Evolutionary conservation across 106 monocot species (phyloP).

Genomic region (Gastrodia elata): DNA sequence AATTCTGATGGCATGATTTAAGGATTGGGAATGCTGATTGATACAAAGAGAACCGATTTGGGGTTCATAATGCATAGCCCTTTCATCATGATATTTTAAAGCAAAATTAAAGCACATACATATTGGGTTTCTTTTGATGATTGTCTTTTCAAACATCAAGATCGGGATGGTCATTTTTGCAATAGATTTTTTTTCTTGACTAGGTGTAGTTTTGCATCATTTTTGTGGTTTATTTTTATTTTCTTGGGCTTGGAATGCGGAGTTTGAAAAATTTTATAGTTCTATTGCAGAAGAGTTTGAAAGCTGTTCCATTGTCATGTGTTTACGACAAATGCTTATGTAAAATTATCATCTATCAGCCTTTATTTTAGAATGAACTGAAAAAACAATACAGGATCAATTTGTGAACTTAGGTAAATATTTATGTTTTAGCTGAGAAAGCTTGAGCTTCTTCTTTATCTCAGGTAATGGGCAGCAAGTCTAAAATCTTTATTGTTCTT

Average conservation of each 20-base stretch:
- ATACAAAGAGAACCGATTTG: too few relatives aligned
- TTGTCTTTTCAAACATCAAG: too few relatives aligned
- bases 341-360: not conserved
- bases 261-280: not conserved
- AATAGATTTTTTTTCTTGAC: too few relatives aligned
- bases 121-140: too few relatives aligned
- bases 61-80: too few relatives aligned
- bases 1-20: too few relatives aligned
- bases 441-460: not conserved
- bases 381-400: not conserved
- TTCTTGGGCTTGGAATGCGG: not conserved
- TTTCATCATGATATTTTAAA: too few relatives aligned
- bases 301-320: not conserved
- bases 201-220: too few relatives aligned
- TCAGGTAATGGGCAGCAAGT: constrained; percentile 95
- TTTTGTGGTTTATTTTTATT: too few relatives aligned
- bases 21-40: too few relatives aligned
- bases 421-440: not conserved
- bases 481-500: constrained; percentile 80
- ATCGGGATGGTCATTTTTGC: too few relatives aligned
- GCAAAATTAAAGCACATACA: too few relatives aligned
- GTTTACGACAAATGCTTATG: not conserved
- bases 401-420: not conserved
- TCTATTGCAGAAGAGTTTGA: not conserved
- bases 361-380: not conserved